These are phyloP conservation scores for Colletotrichum sp. DNA, from an alignment of 2,329 filamentous ascomycete species.

Conservation along the genomic window DNA sequence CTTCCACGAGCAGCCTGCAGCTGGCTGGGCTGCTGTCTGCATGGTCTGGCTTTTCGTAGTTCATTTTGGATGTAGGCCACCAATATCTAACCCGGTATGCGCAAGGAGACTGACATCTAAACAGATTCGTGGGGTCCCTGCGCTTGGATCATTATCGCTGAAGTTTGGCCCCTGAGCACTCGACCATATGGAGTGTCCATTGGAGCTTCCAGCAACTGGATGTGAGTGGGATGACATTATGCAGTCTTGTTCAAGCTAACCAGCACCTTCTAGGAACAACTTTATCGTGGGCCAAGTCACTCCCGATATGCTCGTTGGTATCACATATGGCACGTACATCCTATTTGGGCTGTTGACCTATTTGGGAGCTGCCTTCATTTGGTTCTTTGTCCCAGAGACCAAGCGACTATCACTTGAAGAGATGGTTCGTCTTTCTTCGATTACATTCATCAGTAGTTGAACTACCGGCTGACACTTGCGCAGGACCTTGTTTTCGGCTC, in stretches of 20 bases:
- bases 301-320: conserved; percentile 67
- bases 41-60: conserved; percentile 80
- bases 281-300: conserved; percentile 73
- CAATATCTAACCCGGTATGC: rapidly evolving
- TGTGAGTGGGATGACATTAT: conserved; percentile 40
- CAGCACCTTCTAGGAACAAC: conserved; percentile 46
- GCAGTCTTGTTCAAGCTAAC: too few species aligned
- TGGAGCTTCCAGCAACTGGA: conserved; percentile 70
- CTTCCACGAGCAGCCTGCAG: conserved; percentile 55
- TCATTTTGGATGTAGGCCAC: conserved; percentile 64
- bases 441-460: not conserved
- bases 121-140: conserved; percentile 74
- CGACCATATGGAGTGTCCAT: conserved; percentile 74
- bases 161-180: conserved; percentile 75
- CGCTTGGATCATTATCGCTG: conserved; percentile 76
- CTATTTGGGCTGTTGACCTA: conserved; percentile 71
- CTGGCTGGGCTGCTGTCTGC: conserved; percentile 71
- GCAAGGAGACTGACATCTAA: not conserved
- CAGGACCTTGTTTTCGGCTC: conserved; percentile 71
- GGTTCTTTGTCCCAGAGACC: conserved; percentile 69
- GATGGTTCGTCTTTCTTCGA: conserved; percentile 45
- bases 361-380: conserved; percentile 65
- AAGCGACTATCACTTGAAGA: conserved; percentile 69
- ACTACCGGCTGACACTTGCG: rapidly evolving
- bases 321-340: conserved; percentile 75